These are phyloP conservation scores for Citrus trifoliata DNA, from an alignment of 345 rosid species.

Conservation along the genomic window DNA sequence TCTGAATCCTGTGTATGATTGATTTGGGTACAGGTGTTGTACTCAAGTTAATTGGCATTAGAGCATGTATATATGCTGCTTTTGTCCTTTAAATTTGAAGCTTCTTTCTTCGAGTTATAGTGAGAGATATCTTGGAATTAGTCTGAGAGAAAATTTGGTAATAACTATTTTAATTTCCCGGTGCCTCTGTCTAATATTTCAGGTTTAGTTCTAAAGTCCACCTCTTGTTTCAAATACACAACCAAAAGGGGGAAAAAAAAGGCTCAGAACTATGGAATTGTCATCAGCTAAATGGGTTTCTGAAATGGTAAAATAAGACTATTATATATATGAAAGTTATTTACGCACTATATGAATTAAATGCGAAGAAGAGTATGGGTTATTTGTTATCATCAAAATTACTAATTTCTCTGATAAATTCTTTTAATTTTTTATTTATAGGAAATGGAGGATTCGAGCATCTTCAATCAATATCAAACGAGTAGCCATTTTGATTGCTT, in stretches of 20 bases:
- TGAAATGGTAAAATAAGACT: not conserved
- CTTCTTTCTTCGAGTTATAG: not conserved
- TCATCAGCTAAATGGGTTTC: constrained; percentile 8
- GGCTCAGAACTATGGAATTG: constrained; percentile 2
- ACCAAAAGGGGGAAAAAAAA: not conserved
- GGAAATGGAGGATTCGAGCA: constrained; percentile 36
- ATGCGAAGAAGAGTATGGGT: not conserved
- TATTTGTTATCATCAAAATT: not conserved
- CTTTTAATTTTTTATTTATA: not conserved
- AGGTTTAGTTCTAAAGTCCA: not conserved
- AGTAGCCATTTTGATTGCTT: constrained; percentile 20
- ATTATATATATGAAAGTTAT: not conserved
- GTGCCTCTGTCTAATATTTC: constrained; percentile 2
- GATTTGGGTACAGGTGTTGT: not conserved
- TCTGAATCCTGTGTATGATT: not conserved
- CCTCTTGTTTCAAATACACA: not conserved
- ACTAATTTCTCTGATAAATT: not conserved
- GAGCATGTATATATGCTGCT: not conserved
- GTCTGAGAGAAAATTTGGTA: too few relatives aligned
- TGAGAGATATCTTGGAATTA: too few relatives aligned
- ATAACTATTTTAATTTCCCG: too few relatives aligned
- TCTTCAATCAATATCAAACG: constrained; percentile 24
- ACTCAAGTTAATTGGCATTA: not conserved
- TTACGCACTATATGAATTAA: not conserved
- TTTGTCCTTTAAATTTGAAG: not conserved